Base-by-base conservation (phyloP, 108 stramenopile species). In the Nannochloropsis granulata region DNA sequence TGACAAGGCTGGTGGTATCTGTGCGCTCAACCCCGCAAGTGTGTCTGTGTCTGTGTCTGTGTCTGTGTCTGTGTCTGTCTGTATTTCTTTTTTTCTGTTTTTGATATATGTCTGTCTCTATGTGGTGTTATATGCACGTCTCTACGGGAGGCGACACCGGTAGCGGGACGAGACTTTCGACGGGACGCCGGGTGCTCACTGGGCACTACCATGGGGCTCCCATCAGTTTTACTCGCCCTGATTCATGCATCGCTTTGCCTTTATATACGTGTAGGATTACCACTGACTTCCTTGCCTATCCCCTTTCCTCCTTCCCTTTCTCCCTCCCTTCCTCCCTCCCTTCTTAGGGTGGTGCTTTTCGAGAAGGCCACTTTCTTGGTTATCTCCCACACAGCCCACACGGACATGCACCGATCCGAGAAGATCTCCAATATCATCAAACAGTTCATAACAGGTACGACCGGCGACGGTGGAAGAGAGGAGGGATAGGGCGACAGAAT, bases 401-500 rank as follows among this genome's bases (percentile, higher is more conserved):
- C 94, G 87, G 98, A 99, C 89, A 91, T 93, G n/a, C 98, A 99
- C 87, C 95, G 98, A 25, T 97, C 96, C 93, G 98, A 99, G 93
- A 98, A 98, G 87, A 97, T 99, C 78, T 94, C 94, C 90, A 99
- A 99, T 85, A 99, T 99, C 92, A 94, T 99, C 89, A 99, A 99
- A 89, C 98, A 99, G 86, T 97, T 99, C n/a, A n/a, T 94, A 99
- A 99, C 56, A 71, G 56, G 56, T 71, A 71, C 34, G 34, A 34
- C 34, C 34, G 34, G 34, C 34, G 34, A 11, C 0, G 56, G 2
- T n/a, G 21, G 56, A 71, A 71, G 0, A 71, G 56, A 71, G 56
- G 56, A 16, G 56, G 56, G 56, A 11, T 71, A n/a, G 56, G 16
- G 56, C 21, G 56, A 11, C 56, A 71, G 10, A 71, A 2, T 5